Conservation (phyloP, 2,329 filamentous ascomycete genomes). For the Aureobasidium sp. region DNA sequence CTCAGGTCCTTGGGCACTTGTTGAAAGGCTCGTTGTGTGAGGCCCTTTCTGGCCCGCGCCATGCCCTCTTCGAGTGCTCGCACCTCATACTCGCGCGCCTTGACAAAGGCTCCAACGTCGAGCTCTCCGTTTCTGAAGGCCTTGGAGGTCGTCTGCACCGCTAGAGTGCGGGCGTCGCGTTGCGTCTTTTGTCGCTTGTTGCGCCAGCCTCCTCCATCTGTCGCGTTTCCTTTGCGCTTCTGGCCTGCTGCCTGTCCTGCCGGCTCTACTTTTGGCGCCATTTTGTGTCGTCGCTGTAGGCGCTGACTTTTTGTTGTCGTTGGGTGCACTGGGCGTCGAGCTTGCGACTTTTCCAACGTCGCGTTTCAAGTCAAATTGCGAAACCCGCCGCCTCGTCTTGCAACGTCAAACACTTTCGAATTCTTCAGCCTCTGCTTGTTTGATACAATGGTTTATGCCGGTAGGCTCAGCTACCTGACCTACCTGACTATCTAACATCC, state of each 20-base stretch:
- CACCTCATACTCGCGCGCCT: conserved; percentile 84
- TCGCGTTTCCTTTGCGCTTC: conserved; percentile 9
- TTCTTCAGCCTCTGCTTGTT: neutral
- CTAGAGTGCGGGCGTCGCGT: conserved; percentile 41
- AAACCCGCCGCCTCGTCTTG: neutral
- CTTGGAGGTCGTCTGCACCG: conserved; percentile 40
- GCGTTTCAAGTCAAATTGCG: neutral
- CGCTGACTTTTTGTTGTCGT: neutral
- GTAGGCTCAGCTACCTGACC: neutral
- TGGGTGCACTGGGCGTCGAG: neutral
- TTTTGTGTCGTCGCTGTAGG: neutral
- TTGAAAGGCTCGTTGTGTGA: conserved; percentile 75
- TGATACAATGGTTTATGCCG: neutral
- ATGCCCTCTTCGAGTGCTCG: conserved; percentile 77
- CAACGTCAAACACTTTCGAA: neutral
- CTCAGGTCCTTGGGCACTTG: conserved; percentile 78
- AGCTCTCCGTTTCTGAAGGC: conserved; percentile 68
- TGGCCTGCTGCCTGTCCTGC: neutral
- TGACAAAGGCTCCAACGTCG: conserved; percentile 76
- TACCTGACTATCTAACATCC: conserved; percentile 9
- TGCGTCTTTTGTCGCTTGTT: conserved; percentile 16
- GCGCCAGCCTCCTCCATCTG: neutral
- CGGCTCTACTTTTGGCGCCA: neutral
- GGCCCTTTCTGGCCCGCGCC: conserved; percentile 58
- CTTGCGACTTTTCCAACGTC: conserved; percentile 8